Evolutionary conservation across 2,329 filamentous ascomycete genomes (phyloP).

Genomic region (Penicillium glabrum): DNA sequence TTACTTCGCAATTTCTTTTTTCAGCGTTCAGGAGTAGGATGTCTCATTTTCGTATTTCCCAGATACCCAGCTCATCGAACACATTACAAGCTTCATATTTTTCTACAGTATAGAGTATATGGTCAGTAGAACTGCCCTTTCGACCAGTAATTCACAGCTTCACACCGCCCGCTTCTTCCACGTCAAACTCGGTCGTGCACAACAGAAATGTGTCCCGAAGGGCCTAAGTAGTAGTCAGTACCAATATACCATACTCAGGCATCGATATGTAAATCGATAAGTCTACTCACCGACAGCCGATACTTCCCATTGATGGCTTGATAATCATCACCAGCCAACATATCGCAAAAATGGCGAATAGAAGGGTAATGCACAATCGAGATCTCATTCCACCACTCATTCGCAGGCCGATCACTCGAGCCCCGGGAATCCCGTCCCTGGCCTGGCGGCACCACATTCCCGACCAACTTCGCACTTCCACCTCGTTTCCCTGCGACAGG

Average conservation of each 20-base stretch:
- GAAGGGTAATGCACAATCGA: slow-evolving; percentile 65
- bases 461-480: slow-evolving; percentile 62
- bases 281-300: slow-evolving; percentile 44
- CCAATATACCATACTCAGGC: background rate
- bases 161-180: slow-evolving; percentile 27
- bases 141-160: slow-evolving; percentile 22
- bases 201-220: slow-evolving; percentile 55
- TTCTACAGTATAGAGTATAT: background rate
- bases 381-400: slow-evolving; percentile 60
- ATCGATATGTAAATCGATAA: too few species aligned
- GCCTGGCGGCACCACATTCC: slow-evolving; percentile 50
- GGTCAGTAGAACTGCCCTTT: too few species aligned
- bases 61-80: slow-evolving; percentile 14
- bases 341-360: slow-evolving; percentile 62
- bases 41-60: slow-evolving; percentile 1
- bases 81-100: background rate
- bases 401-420: slow-evolving; percentile 17
- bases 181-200: slow-evolving; percentile 53
- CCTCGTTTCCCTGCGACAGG: slow-evolving; percentile 54
- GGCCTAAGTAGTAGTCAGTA: slow-evolving; percentile 29
- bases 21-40: background rate
- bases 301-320: slow-evolving; percentile 57
- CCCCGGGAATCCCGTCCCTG: slow-evolving; percentile 25
- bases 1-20: background rate
- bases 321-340: slow-evolving; percentile 59